These are phyloP conservation scores for Teunomyces lycoperdinae DNA, from an alignment of 805 yeast species.

Conservation along the genomic window DNA sequence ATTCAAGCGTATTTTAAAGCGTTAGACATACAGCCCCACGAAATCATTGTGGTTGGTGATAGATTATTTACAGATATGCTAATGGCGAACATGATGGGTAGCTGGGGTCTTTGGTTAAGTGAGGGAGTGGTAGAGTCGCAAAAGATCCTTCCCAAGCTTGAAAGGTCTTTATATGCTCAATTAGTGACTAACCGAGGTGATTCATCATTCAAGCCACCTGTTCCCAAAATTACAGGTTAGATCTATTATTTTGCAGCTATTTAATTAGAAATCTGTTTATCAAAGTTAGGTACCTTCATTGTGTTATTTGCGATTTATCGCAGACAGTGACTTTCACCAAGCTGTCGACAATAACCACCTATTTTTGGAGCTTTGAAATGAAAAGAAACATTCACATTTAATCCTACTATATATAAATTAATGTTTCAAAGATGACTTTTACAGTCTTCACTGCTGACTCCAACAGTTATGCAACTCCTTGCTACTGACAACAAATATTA, in stretches of 20 bases:
- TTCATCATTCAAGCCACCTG: conserved; percentile 16
- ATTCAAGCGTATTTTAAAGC: conserved; percentile 56
- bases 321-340: no score
- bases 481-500: conserved; percentile 7
- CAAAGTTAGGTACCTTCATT: conserved; percentile 12
- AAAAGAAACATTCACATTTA: no score
- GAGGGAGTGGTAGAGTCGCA: conserved; percentile 67
- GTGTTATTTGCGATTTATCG: neutral
- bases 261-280: neutral
- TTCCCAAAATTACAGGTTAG: conserved; percentile 8
- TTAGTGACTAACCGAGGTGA: conserved; percentile 12
- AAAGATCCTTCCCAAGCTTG: conserved; percentile 51
- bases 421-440: no score
- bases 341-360: no score
- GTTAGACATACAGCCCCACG: conserved; percentile 50
- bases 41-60: conserved; percentile 88
- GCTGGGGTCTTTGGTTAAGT: conserved; percentile 78
- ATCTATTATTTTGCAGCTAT: neutral
- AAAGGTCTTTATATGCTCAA: conserved; percentile 37
- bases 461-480: neutral
- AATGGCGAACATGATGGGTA: conserved; percentile 93
- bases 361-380: no score
- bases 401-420: no score
- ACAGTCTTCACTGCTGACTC: no score
- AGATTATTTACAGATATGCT: conserved; percentile 85